A percentile compares a stretch with the other conserved stretches of the same genome.
Conservation (phyloP, 192 early-diverging fungal genomes). For the Geranomyces michiganensis region DNA sequence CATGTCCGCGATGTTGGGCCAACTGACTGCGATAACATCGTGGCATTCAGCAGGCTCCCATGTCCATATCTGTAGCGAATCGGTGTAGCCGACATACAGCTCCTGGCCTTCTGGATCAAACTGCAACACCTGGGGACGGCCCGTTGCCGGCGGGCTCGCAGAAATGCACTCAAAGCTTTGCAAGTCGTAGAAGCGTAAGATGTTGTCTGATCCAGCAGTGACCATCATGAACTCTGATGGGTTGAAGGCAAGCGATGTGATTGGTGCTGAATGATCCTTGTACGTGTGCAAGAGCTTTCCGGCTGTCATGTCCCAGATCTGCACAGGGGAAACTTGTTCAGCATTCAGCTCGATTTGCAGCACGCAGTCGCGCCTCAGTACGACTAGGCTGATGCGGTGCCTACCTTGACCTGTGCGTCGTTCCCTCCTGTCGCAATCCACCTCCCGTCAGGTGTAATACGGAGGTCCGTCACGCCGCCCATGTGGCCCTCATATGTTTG, state of each 20-base stretch:
- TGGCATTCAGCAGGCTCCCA: slow-evolving; percentile 53
- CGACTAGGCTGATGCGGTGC: too few relatives aligned
- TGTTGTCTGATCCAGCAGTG: slow-evolving; percentile 42
- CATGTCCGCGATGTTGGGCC: slow-evolving; percentile 54
- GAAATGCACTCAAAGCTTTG: slow-evolving; percentile 55
- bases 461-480: slow-evolving; percentile 38
- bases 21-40: slow-evolving; percentile 39
- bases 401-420: slow-evolving; percentile 54
- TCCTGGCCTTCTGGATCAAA: slow-evolving; percentile 53
- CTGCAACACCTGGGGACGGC: slow-evolving; percentile 36
- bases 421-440: slow-evolving; percentile 59
- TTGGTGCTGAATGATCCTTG: slow-evolving; percentile 37
- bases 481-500: slow-evolving; percentile 58
- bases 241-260: slow-evolving; percentile 57
- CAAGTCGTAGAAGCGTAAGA: slow-evolving; percentile 57
- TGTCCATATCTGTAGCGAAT: slow-evolving; percentile 52
- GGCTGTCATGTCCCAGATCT: slow-evolving; percentile 66
- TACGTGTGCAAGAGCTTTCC: slow-evolving; percentile 54
- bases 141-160: slow-evolving; percentile 13
- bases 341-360: too few relatives aligned
- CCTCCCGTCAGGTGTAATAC: slow-evolving; percentile 64
- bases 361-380: too few relatives aligned
- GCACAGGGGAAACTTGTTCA: background rate
- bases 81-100: slow-evolving; percentile 42
- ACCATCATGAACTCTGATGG: slow-evolving; percentile 63